Evolutionary conservation across 768 basidiomycete species (phyloP), one percentile per base, ranked within the genome.

Genomic region (Hygrophoropsis aurantiaca): DNA sequence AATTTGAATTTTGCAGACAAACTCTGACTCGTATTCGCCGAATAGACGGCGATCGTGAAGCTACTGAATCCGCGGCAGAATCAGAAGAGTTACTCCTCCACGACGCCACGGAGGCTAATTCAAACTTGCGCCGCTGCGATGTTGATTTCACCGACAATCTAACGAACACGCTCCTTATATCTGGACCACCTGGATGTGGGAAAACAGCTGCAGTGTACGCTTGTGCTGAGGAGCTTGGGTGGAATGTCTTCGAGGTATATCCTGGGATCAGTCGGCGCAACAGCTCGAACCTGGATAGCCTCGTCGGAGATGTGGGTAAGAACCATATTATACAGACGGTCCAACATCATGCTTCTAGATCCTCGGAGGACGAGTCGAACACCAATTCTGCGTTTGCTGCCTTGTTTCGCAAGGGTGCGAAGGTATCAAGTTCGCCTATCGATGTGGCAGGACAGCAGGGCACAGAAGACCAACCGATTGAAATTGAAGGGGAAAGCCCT

Each of bases 161-260:
- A 26, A 84, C 85, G 40, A 98, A 97, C 64, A 87, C 92, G 0
- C 87, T 98, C 40, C 71, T 99, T 11, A 77, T 99, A 33, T 62
- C 72, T 35, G 97, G 97, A 1, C 93, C 92, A 1, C 68, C 78
- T 25, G 95, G 94, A 10, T 75, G 75, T 44, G 97, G 97, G 25
- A 99, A 99, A 71, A 94, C 93, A 5, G 85, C 91, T 2, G 80
- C 91, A 18, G 87, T 97, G 2, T 94, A 97, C 66, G 94, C 95
- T 0, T 94, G 93, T 59, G 92, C 94, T 4, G 81, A 84, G 44
- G 95, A 99, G 67, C 74, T 99, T 26, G 91, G 85, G 11, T 99
- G 91, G 90, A 90, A 94, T 41, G 82, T 98, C 11, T 97, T 97
- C 59, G 97, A 99, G 64, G 93, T 98, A 11, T 88, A 94, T 68